Conservation (phyloP, 768 basidiomycete species). For the Boletus sp. region DNA sequence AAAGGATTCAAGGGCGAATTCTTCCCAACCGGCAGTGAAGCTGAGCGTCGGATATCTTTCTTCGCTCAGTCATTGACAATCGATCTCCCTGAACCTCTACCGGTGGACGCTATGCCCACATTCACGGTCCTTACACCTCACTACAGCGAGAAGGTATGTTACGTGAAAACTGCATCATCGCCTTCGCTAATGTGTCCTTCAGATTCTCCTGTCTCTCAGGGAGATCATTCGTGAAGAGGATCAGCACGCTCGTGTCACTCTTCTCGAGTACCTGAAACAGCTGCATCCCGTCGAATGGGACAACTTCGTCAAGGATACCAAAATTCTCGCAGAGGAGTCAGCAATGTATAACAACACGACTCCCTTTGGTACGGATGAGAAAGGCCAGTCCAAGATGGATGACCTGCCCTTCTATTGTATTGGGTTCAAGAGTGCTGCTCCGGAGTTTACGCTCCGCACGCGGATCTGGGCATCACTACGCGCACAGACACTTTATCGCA, state of each 20-base stretch:
- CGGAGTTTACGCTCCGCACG: constrained; percentile 97
- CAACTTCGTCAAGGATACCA: constrained; percentile 99
- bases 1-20: constrained; percentile 83
- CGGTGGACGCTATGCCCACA: constrained; percentile 99
- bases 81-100: constrained; percentile 87
- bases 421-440: constrained; percentile 98
- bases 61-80: constrained; percentile 98
- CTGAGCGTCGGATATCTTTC: constrained; percentile 97
- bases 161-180: not conserved
- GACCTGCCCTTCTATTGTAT: constrained; percentile 98
- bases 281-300: constrained; percentile 98
- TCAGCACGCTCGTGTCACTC: constrained; percentile 93
- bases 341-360: constrained; percentile 77
- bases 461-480: constrained; percentile 99
- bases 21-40: constrained; percentile 93
- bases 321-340: constrained; percentile 96
- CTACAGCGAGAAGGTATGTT: constrained; percentile 90
- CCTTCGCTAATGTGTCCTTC: constrained; percentile 7
- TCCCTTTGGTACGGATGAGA: constrained; percentile 78
- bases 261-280: constrained; percentile 97
- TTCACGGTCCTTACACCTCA: constrained; percentile 98
- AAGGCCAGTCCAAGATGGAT: constrained; percentile 78
- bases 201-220: constrained; percentile 92
- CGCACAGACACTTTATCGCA: constrained; percentile 97
- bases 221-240: constrained; percentile 99